Percentiles rank a stretch among this genome's conserved stretches.
These are phyloP conservation scores for Dimargaris cristalligena DNA, from an alignment of 192 early-diverging fungal genomes.

Conservation along the genomic window DNA sequence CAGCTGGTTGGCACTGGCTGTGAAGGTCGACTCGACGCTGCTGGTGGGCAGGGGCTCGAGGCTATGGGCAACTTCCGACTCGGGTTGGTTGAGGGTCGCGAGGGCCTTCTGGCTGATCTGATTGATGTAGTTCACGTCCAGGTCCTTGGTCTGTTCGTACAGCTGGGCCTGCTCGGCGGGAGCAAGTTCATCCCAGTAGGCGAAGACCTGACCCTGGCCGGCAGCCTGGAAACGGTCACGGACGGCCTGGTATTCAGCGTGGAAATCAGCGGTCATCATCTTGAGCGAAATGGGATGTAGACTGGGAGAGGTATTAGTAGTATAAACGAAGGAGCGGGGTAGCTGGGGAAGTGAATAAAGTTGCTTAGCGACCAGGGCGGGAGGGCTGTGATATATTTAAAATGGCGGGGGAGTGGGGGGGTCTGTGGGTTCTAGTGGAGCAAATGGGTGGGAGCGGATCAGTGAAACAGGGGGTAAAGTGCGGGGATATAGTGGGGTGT, in stretches of 20 bases:
- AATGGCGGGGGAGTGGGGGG: no score
- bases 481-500: no score
- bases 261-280: constrained; percentile 5
- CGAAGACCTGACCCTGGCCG: constrained; percentile 79
- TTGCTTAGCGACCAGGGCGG: no score
- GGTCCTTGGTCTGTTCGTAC: constrained; percentile 41
- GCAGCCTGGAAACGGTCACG: constrained; percentile 45
- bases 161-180: constrained; percentile 36
- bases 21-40: constrained; percentile 46
- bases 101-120: constrained; percentile 66
- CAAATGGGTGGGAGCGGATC: no score
- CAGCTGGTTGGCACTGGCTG: constrained; percentile 21
- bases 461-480: no score
- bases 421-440: no score
- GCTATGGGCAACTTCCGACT: constrained; percentile 22
- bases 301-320: no score
- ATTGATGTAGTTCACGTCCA: constrained; percentile 73
- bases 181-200: constrained; percentile 54
- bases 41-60: constrained; percentile 63
- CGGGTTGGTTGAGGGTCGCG: constrained; percentile 18
- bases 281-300: neutral
- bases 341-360: no score
- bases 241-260: constrained; percentile 24
- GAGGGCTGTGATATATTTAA: no score
- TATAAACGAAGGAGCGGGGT: no score